Evolutionary conservation across 768 basidiomycete species (phyloP).

Genomic region (Trametopsis cervina): DNA sequence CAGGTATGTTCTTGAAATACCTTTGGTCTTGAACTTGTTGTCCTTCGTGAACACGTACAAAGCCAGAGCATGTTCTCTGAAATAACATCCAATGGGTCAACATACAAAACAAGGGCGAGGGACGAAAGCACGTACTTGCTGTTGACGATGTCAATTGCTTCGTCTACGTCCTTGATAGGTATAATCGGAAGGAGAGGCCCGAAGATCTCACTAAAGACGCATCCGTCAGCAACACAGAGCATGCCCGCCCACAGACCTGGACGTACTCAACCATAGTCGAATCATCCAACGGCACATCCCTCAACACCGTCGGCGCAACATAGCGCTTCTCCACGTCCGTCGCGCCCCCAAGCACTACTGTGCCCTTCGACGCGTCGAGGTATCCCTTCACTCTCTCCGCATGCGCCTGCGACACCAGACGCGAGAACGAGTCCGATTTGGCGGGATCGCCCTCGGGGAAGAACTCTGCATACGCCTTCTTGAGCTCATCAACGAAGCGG

Average conservation of each 20-base stretch:
- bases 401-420: constrained; percentile 47
- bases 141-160: constrained; percentile 65
- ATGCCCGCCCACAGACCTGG: background rate
- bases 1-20: no score
- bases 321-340: constrained; percentile 49
- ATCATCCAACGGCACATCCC: constrained; percentile 54
- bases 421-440: constrained; percentile 37
- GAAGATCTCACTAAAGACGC: constrained; percentile 61
- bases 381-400: constrained; percentile 54
- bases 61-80: constrained; percentile 65
- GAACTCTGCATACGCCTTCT: constrained; percentile 43
- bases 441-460: constrained; percentile 37
- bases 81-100: background rate
- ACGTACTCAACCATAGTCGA: constrained; percentile 72
- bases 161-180: constrained; percentile 61
- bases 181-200: constrained; percentile 77
- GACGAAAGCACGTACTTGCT: constrained; percentile 32
- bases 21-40: constrained; percentile 50
- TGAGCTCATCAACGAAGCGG: constrained; percentile 31
- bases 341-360: constrained; percentile 57
- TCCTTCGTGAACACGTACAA: constrained; percentile 73
- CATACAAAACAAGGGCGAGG: background rate
- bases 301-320: constrained; percentile 70
- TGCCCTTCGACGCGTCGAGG: constrained; percentile 62
- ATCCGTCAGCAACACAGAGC: background rate